A percentile compares a stretch with the other conserved stretches of the same genome.
Evolutionary conservation across 2,329 filamentous ascomycete genomes (phyloP).

Genomic region (Aspergillus caelatus): DNA sequence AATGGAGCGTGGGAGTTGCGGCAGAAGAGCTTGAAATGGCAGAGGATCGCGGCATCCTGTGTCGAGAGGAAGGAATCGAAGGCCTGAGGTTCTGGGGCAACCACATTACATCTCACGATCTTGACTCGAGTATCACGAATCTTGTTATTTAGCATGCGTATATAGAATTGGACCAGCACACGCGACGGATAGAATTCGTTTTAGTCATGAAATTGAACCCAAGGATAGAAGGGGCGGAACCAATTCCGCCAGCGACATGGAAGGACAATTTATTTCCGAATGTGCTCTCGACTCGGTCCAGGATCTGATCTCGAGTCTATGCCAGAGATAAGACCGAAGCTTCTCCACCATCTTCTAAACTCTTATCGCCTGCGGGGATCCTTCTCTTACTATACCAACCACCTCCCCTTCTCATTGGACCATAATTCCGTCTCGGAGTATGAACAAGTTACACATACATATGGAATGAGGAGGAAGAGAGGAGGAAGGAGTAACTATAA

Average conservation of each 20-base stretch:
- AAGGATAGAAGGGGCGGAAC: neutral
- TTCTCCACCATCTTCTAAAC: neutral
- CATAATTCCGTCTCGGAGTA: neutral
- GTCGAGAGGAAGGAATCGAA: constrained; percentile 88
- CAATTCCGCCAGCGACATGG: neutral
- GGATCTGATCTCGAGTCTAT: neutral
- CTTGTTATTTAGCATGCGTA: constrained; percentile 2
- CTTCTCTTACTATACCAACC: neutral
- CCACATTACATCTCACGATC: constrained; percentile 36
- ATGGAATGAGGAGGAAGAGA: neutral
- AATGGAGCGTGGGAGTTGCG: constrained; percentile 96
- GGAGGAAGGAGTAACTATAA: neutral
- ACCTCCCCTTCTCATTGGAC: neutral
- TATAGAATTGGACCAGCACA: neutral
- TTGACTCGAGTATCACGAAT: constrained; percentile 5
- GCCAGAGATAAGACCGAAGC: neutral
- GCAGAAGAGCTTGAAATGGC: constrained; percentile 97
- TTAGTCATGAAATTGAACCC: neutral
- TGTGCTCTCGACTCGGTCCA: too few species aligned
- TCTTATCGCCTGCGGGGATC: neutral
- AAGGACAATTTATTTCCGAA: too few species aligned
- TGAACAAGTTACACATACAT: neutral
- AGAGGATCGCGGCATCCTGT: constrained; percentile 83
- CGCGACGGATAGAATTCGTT: neutral
- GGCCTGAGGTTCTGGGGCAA: constrained; percentile 95